Percentiles rank a stretch among this genome's conserved stretches.
Conservation (phyloP, 2,329 filamentous ascomycete genomes). For the Fusarium kyushuense region DNA sequence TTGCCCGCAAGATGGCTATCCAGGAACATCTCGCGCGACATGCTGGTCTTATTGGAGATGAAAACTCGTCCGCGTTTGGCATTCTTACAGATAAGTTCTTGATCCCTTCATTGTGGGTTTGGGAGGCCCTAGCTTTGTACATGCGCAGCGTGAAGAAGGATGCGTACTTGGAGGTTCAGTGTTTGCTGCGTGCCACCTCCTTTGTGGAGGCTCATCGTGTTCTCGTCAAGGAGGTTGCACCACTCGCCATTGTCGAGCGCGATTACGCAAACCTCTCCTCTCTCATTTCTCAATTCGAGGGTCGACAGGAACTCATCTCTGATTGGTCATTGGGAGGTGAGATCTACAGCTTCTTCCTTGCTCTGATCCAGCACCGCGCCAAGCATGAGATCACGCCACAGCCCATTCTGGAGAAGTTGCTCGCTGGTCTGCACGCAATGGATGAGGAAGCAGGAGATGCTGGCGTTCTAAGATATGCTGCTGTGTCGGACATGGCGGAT, state of each 20-base stretch:
- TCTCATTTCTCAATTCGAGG: slow-evolving; percentile 78
- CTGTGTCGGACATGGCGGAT: slow-evolving; percentile 84
- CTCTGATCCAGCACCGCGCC: slow-evolving; percentile 60
- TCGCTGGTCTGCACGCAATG: slow-evolving; percentile 68
- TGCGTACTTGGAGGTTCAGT: slow-evolving; percentile 78
- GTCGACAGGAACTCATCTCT: slow-evolving; percentile 69
- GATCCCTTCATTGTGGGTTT: slow-evolving; percentile 84
- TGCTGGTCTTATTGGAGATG: slow-evolving; percentile 72
- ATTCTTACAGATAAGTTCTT: slow-evolving; percentile 73
- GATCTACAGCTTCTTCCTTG: slow-evolving; percentile 76
- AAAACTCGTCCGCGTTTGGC: slow-evolving; percentile 67
- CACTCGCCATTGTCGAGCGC: slow-evolving; percentile 82
- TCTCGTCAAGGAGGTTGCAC: slow-evolving; percentile 83
- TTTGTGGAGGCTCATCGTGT: slow-evolving; percentile 87
- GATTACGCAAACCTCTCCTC: slow-evolving; percentile 78
- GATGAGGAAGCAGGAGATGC: slow-evolving; percentile 58
- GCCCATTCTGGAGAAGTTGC: slow-evolving; percentile 66
- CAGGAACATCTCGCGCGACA: slow-evolving; percentile 81
- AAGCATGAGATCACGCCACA: slow-evolving; percentile 57
- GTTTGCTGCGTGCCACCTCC: slow-evolving; percentile 81
- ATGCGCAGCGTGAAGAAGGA: slow-evolving; percentile 80
- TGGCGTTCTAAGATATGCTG: slow-evolving; percentile 71
- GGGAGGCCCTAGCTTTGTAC: slow-evolving; percentile 85
- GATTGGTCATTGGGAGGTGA: slow-evolving; percentile 85
- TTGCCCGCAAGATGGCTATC: slow-evolving; percentile 73